phyloP scores from a whole-genome alignment of 2,329 filamentous ascomycete species.

The Paramyrothecium sp. region DNA sequence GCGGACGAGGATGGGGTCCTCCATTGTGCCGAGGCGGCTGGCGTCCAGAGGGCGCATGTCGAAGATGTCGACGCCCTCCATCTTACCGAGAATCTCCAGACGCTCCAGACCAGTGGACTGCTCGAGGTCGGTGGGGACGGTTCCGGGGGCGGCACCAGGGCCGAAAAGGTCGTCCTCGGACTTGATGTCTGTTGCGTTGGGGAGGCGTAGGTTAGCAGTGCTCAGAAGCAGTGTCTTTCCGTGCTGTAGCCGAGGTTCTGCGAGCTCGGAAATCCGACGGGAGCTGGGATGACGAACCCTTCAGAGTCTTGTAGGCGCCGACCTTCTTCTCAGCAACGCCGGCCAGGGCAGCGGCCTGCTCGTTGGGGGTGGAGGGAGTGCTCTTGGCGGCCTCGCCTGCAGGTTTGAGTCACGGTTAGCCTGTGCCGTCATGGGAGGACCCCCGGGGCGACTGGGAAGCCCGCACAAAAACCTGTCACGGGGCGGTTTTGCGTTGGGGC shows the following conservation, averaged over 20 bases:
- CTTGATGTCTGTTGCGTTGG: slow-evolving; percentile 68
- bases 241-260: slow-evolving; percentile 18
- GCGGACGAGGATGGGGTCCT: slow-evolving; percentile 87
- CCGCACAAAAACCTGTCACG: neutral
- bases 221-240: slow-evolving; percentile 12
- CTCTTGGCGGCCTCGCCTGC: slow-evolving; percentile 35
- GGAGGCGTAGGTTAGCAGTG: slow-evolving; percentile 16
- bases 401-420: slow-evolving; percentile 16
- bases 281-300: slow-evolving; percentile 39
- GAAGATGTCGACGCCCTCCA: slow-evolving; percentile 97
- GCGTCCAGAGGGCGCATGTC: slow-evolving; percentile 96
- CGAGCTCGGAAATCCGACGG: slow-evolving; percentile 6
- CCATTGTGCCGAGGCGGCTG: slow-evolving; percentile 84
- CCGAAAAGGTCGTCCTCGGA: slow-evolving; percentile 77
- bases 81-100: slow-evolving; percentile 98
- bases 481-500: slow-evolving; percentile 8
- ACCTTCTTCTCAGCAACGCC: slow-evolving; percentile 43
- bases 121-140: slow-evolving; percentile 89
- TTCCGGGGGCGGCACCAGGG: slow-evolving; percentile 78
- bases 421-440: slow-evolving; percentile 26
- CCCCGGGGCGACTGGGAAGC: slow-evolving; percentile 3
- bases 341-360: slow-evolving; percentile 34
- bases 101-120: slow-evolving; percentile 97
- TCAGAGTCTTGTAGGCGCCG: slow-evolving; percentile 43
- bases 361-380: slow-evolving; percentile 26